Base-by-base conservation (phyloP, 176 grass and related monocot species). In the Oryza brachyantha region DNA sequence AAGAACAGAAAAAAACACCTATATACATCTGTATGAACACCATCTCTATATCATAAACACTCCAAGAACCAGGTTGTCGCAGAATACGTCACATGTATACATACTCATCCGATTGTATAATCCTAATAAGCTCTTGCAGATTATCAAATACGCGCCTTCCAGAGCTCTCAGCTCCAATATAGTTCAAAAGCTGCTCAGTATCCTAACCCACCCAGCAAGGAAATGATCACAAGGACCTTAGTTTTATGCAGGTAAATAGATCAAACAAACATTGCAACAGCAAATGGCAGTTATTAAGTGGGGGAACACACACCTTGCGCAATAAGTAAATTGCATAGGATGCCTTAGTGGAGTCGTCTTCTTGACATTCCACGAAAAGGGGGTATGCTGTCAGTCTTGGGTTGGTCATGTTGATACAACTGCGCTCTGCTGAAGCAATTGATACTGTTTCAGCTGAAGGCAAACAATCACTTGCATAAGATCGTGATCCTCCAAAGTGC, bases 171-270 rank as follows among this genome's bases (percentile, higher is more conserved):
- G 54, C 79, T 45, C 88, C 84, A 21, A 90, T 68, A 42, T 83
- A 86, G 79, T 90, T 90, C 79, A 90, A 35, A 58, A 90, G 78
- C 62, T 90, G 88, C 84, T 90, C 88, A 22, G 79, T 86, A 29
- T 90, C 79, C 88, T 90, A 70, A 66, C 55, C 55, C 72, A 85
- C 5, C 35, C 27, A 16, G 0, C 72, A 32, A 19, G 3, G 19
- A 76, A 36, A 69, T 62, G 41, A 38, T 35, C 8, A 41, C 5
- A 55, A 4, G 12, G 61, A 37, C 27, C 6, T 82, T 59, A 76
- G 77, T 25, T 59, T 48, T 37, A 45, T 13, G 28, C 1, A 29
- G 29, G 29, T n/a, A 54, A 69, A 26, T 58, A 13, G 19, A 42
- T 64, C 34, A 25, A 74, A 72, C 8, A 27, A 87, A 28, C 16